phyloP scores from a whole-genome alignment of 176 grass and related monocot species.

The Paspalum notatum region DNA sequence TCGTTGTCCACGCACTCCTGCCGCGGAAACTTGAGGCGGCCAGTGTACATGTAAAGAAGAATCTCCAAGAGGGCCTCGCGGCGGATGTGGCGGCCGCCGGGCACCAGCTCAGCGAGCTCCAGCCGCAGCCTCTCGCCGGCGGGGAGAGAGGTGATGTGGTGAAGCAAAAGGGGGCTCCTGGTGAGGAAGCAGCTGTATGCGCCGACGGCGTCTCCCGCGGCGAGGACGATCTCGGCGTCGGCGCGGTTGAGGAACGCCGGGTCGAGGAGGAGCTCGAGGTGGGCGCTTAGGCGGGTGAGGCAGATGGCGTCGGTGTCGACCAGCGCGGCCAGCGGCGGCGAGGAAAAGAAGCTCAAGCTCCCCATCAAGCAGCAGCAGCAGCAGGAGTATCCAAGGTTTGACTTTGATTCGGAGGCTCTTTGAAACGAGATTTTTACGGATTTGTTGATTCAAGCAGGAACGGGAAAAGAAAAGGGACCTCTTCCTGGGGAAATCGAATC shows the following conservation, averaged over 20 bases:
- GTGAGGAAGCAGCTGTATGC: conserved; percentile 66
- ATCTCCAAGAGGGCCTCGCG: conserved; percentile 52
- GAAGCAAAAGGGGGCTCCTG: conserved; percentile 55
- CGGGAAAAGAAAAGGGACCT: too few relatives aligned
- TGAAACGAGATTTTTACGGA: too few relatives aligned
- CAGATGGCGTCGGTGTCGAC: conserved; percentile 41
- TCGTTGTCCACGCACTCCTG: conserved; percentile 42
- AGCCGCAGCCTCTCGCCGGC: conserved; percentile 40
- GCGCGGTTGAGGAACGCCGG: conserved; percentile 51
- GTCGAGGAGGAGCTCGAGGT: conserved; percentile 60
- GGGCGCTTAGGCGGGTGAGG: conserved; percentile 53
- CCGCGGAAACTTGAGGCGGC: conserved; percentile 41
- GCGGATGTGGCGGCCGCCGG: conserved; percentile 42
- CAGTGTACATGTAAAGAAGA: conserved; percentile 61
- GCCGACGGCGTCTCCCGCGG: conserved; percentile 35
- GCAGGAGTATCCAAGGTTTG: too few relatives aligned
- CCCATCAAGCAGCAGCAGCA: too few relatives aligned
- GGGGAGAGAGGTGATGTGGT: conserved; percentile 39
- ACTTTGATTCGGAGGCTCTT: too few relatives aligned
- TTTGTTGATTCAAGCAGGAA: too few relatives aligned
- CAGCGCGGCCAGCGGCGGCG: not conserved
- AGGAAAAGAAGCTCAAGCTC: conserved; percentile 40
- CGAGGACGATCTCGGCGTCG: conserved; percentile 61
- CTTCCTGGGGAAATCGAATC: too few relatives aligned
- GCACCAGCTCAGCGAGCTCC: conserved; percentile 41